Base-by-base conservation (phyloP, 306 rosid genomes). In the Cicer bijugum region DNA sequence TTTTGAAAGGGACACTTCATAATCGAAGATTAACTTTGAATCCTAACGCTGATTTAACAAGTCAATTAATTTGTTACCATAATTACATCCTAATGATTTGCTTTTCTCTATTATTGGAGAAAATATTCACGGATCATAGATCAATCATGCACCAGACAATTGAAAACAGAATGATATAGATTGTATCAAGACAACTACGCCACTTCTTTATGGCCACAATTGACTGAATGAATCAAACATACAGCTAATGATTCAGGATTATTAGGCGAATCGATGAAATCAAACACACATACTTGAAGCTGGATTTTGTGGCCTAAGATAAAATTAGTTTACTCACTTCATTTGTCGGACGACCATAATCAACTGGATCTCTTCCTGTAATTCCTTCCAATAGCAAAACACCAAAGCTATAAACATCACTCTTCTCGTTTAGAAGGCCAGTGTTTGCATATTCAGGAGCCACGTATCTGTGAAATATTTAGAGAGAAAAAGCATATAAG, bases 401-500 rank as follows among this genome's bases (percentile, higher is more conserved):
- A 11, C 97, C 94, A 68, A 85, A 91, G 77, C 97, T 89, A 80
- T 91, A 91, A 14, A 87, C 89, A 76, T 91, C 97, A 44, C 94
- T 91, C 79, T 88, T 89, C 73, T 89, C 97, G 83, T 88, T 90
- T 82, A 90, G 75, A 68, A 90, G 89, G 43, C 97, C 94, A 1
- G 85, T 79, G 78, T 89, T 91, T 45, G 92, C 97, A 83, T 91
- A 91, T 78, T 91, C 97, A 38, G 91, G 94, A 39, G 97, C 92
- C 42, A 91, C 95, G 20, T 89, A 91, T 71, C 97, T 91, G 80
- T n/a, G n/a, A n/a, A n/a, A n/a, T n/a, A n/a, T n/a, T n/a, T n/a
- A n/a, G n/a, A n/a, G n/a, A n/a, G n/a, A n/a, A n/a, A n/a, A n/a
- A n/a, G n/a, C n/a, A n/a, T n/a, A 28, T 17, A 50, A 63, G 45